phyloP scores from a whole-genome alignment of 306 rosid species.

The Acacia melanoxylon region DNA sequence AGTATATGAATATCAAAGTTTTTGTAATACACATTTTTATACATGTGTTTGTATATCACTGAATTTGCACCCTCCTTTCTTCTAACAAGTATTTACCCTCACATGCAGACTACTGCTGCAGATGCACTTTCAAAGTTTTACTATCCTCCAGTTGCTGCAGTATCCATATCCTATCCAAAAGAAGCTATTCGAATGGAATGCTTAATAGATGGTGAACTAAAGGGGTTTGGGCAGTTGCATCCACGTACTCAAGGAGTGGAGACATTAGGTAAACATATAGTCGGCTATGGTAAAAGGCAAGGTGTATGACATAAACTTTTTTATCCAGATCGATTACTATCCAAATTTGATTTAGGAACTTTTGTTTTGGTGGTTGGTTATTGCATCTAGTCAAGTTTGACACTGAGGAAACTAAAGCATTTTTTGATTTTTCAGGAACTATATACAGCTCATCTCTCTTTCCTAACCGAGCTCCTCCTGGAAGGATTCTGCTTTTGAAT shows the following conservation, averaged over 20 bases:
- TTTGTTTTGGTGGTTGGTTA: slow-evolving; percentile 3
- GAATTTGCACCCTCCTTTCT: slow-evolving; percentile 1
- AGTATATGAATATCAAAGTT: neutral
- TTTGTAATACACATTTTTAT: neutral
- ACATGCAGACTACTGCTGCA: slow-evolving; percentile 74
- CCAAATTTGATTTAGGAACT: neutral
- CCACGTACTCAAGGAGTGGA: slow-evolving; percentile 98
- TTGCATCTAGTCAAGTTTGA: slow-evolving; percentile 30
- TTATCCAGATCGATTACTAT: neutral
- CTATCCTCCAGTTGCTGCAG: slow-evolving; percentile 97
- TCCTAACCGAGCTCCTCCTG: slow-evolving; percentile 90
- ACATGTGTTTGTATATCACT: neutral
- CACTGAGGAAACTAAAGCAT: slow-evolving; percentile 18
- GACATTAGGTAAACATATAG: slow-evolving; percentile 67
- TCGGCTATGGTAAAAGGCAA: slow-evolving; percentile 14
- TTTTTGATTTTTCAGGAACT: slow-evolving; percentile 67
- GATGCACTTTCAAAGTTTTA: slow-evolving; percentile 86
- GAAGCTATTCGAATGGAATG: slow-evolving; percentile 88
- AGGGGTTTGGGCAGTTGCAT: slow-evolving; percentile 96
- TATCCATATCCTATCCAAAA: slow-evolving; percentile 92
- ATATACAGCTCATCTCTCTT: slow-evolving; percentile 97
- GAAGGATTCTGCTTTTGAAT: slow-evolving; percentile 91
- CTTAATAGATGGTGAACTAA: slow-evolving; percentile 78
- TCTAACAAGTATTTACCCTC: slow-evolving; percentile 27
- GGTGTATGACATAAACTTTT: neutral